Conservation (phyloP, 331 rosid species). For the Quercus tomentella region DNA sequence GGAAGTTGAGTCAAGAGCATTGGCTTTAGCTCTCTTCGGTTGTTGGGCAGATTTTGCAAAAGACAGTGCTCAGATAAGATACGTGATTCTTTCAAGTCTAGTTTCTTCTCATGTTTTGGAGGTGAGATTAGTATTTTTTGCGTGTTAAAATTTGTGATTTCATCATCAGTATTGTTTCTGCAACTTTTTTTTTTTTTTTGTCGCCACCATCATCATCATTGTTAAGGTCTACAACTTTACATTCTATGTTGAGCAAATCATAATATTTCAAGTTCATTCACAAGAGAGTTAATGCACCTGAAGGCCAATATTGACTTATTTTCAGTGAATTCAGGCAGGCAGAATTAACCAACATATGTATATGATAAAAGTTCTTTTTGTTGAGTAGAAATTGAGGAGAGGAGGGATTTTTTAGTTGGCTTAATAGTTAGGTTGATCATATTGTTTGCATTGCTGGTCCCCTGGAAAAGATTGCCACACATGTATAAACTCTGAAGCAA, state of each 20-base stretch:
- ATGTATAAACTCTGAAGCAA: background rate
- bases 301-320: background rate
- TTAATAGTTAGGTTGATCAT: no score
- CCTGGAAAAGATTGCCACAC: background rate
- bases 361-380: no score
- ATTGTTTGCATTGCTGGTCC: background rate
- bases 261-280: background rate
- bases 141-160: background rate
- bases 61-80: constrained; percentile 65
- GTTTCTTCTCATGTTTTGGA: constrained; percentile 59
- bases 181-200: background rate
- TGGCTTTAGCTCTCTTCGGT: constrained; percentile 74
- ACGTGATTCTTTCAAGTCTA: constrained; percentile 66
- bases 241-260: background rate
- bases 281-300: background rate
- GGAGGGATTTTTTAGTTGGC: no score
- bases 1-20: constrained; percentile 50
- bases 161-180: background rate
- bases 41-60: constrained; percentile 84
- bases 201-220: background rate
- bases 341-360: no score
- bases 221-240: background rate
- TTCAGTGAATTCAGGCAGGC: no score
- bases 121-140: constrained; percentile 35
- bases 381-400: no score